phyloP scores from a whole-genome alignment of 1,284 basidiomycete species.

The Heterobasidion annosum region DNA sequence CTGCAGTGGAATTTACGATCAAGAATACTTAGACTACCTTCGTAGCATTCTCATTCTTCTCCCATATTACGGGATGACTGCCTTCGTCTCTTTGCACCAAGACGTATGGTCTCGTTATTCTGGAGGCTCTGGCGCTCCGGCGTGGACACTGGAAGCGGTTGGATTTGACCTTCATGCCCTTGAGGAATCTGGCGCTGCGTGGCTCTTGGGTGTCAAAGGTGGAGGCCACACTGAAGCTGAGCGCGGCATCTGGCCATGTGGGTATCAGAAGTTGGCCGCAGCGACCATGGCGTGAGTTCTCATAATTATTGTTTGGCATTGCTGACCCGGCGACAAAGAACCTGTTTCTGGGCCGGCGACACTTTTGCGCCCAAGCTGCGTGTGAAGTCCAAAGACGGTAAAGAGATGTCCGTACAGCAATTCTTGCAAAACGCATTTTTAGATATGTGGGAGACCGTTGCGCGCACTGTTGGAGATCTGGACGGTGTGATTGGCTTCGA shows the following conservation, averaged over 20 bases:
- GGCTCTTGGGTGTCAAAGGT: constrained; percentile 71
- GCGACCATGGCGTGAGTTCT: constrained; percentile 77
- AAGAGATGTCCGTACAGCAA: constrained; percentile 61
- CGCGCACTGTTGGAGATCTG: constrained; percentile 60
- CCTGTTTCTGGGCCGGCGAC: constrained; percentile 87
- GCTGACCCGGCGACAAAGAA: constrained; percentile 26
- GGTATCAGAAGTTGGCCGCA: constrained; percentile 84
- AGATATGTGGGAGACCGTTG: constrained; percentile 68
- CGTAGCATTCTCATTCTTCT: constrained; percentile 67
- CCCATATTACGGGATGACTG: constrained; percentile 71
- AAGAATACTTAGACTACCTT: constrained; percentile 79
- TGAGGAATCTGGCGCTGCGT: constrained; percentile 77
- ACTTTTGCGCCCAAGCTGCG: constrained; percentile 72
- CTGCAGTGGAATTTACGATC: constrained; percentile 72
- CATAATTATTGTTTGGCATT: background rate
- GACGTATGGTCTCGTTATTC: constrained; percentile 95
- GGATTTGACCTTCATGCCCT: constrained; percentile 75
- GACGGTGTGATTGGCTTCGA: constrained; percentile 87
- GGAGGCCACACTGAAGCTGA: constrained; percentile 65
- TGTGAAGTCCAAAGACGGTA: constrained; percentile 38
- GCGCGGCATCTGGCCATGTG: constrained; percentile 82
- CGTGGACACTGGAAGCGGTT: constrained; percentile 80
- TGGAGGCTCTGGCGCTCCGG: constrained; percentile 88
- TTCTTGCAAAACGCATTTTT: constrained; percentile 83
- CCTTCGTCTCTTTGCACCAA: constrained; percentile 81